Evolutionary conservation across 148 eudicot genomes (phyloP), one percentile per base, ranked within the genome.

Genomic region (Silene uniflora): DNA sequence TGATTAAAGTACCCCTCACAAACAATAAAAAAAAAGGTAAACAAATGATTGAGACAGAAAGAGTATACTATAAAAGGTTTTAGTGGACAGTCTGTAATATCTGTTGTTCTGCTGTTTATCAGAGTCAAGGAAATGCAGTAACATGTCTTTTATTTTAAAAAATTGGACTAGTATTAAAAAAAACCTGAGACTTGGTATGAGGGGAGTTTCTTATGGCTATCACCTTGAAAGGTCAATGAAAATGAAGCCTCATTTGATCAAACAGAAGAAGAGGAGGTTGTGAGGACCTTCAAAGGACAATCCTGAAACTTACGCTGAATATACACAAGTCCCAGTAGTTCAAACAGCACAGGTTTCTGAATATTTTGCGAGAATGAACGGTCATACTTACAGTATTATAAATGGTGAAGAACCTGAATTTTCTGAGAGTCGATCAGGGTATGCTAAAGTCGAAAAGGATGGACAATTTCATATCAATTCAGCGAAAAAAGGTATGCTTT

Each of bases 191-290:
- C 73, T 54, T 22, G 62, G 73, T 71, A 71, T 52, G 16, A 23
- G 35, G 23, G 6, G 73, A 71, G 18, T 71, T 16, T 71, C 6
- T 14, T 71, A 70, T 52, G 73, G 32, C 24, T 52, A 25, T 25
- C 62, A 71, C 23, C 27, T 54, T 52, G 62, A 25, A 71, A 71
- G 39, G 73, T 71, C 73, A 71, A 54, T 54, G 62, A 54, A 52
- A 71, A 52, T 71, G 73, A 54, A 54, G 44, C 55, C 12, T 7
- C 73, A 71, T 71, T 71, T 71, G 73, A 54, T 54, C 62, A 54
- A 14, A 14, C 44, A 8, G 44, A 7, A 52, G 22, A 54, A 54
- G 62, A 21, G 35, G 4, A 46, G 35, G 19, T 47, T 17, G 58
- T 47, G 56, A 10, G 29, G 35, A 12, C 58, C 29, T 46, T 46